These are phyloP conservation scores for Aspergillus ibericus DNA, from an alignment of 2,329 filamentous ascomycete genomes.

Conservation along the genomic window DNA sequence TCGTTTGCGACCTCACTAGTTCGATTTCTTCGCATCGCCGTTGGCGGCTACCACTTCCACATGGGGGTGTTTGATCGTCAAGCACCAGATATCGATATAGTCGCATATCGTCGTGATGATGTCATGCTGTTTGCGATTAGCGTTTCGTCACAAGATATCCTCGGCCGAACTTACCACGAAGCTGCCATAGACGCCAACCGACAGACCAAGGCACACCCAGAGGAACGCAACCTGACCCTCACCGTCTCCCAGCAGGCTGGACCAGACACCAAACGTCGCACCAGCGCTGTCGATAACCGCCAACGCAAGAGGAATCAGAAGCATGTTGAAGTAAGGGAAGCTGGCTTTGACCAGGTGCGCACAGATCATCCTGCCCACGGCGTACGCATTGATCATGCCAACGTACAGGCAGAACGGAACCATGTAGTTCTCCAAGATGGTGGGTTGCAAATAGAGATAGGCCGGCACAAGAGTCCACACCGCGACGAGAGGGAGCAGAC, in stretches of 20 bases:
- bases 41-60: slow-evolving; percentile 39
- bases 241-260: slow-evolving; percentile 69
- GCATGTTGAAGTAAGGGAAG: slow-evolving; percentile 89
- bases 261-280: slow-evolving; percentile 67
- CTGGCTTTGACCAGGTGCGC: slow-evolving; percentile 83
- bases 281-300: slow-evolving; percentile 80
- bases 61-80: slow-evolving; percentile 87
- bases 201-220: slow-evolving; percentile 81
- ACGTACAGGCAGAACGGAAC: slow-evolving; percentile 88
- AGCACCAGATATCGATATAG: slow-evolving; percentile 96
- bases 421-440: slow-evolving; percentile 77
- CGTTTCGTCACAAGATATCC: neutral
- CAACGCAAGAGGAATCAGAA: slow-evolving; percentile 73
- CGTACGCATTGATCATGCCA: slow-evolving; percentile 89
- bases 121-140: slow-evolving; percentile 58
- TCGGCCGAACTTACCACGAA: slow-evolving; percentile 65
- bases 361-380: slow-evolving; percentile 92
- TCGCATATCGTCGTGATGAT: slow-evolving; percentile 98
- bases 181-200: slow-evolving; percentile 89
- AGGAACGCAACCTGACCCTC: slow-evolving; percentile 91
- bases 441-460: slow-evolving; percentile 83
- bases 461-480: slow-evolving; percentile 74
- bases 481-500: slow-evolving; percentile 76
- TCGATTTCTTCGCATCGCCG: slow-evolving; percentile 30
- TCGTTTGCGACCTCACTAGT: slow-evolving; percentile 11